Evolutionary conservation across 2,329 filamentous ascomycete species (phyloP), one percentile per base, ranked within the genome.

Genomic region (Boeremia exigua): DNA sequence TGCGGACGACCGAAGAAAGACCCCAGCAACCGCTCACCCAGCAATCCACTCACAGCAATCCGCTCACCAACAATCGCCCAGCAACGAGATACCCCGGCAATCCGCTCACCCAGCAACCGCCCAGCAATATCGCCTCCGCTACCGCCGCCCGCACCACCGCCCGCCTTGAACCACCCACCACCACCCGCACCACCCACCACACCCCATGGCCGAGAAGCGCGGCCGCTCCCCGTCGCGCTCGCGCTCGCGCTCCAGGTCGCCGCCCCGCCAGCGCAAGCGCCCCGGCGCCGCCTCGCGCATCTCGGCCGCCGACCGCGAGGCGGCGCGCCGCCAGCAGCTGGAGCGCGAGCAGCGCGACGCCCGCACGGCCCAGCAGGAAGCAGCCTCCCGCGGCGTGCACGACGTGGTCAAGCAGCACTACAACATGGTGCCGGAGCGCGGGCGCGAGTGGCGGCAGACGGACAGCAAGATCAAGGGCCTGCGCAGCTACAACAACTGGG

Each of bases 401-500:
- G 92, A 98, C 69, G 88, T 96, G 7, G 95, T 98, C 44, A 86
- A 88, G 46, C 88, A 96, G 63, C 94, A 97, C 77, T 99, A 99
- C 82, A 99, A 99, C 77, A 88, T 90, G 33, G 94, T 98, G 0
- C 94, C 94, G 0, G 90, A 99, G 79, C 86, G 93, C 28, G 95
- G 95, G 11, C 87, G 94, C 49, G 92, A 97, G 70, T 99, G 95
- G 94, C 87, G 95, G 45, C 92, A 90, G 73, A 96, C 92, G 6
- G 92, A 96, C 69, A 96, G 91, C 75, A 89, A 91, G 69, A 99
- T 99, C 80, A 96, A 96, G 78, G 95, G 95, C 0, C 80, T 99
- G 48, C 87, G 95, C 48, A 91, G 90, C 64, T 95, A 96, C 81
- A 99, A 99, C 80, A 99, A 99, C 77, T 99, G 95, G 95, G 86